Percentiles rank a stretch among this genome's conserved stretches.
These are phyloP conservation scores for Penicillium longicatenatum DNA, from an alignment of 495 filamentous ascomycete species.

Conservation along the genomic window DNA sequence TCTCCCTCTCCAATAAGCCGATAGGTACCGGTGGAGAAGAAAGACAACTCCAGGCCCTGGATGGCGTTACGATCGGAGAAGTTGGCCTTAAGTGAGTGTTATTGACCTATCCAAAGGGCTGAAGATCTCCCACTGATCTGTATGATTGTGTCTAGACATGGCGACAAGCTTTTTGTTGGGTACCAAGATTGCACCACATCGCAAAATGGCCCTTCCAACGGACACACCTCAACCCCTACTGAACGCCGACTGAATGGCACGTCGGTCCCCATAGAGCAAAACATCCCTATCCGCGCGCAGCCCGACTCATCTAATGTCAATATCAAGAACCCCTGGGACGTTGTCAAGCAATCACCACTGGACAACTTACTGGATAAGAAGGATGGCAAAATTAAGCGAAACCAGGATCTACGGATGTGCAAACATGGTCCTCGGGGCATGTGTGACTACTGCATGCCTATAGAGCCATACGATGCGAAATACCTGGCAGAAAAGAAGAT, in stretches of 20 bases:
- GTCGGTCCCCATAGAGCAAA: slow-evolving; percentile 68
- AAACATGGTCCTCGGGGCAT: slow-evolving; percentile 94
- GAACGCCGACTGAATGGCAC: slow-evolving; percentile 70
- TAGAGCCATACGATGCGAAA: slow-evolving; percentile 87
- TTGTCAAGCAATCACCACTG: slow-evolving; percentile 79
- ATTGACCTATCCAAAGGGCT: background rate
- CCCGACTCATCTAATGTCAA: slow-evolving; percentile 56
- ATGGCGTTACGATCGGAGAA: slow-evolving; percentile 64
- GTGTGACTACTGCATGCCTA: slow-evolving; percentile 99
- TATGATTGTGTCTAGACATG: slow-evolving; percentile 66
- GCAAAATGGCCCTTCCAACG: slow-evolving; percentile 52
- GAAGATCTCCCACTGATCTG: background rate
- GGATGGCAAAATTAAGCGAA: slow-evolving; percentile 89
- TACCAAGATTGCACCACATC: slow-evolving; percentile 60
- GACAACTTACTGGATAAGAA: slow-evolving; percentile 84
- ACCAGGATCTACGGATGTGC: slow-evolving; percentile 83
- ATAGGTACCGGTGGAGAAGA: slow-evolving; percentile 72
- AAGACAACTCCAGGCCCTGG: slow-evolving; percentile 66
- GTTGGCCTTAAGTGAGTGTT: slow-evolving; percentile 68
- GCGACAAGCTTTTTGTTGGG: slow-evolving; percentile 83
- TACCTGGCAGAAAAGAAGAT: slow-evolving; percentile 95
- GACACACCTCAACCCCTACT: slow-evolving; percentile 43
- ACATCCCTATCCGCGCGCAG: slow-evolving; percentile 61
- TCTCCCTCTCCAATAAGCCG: slow-evolving; percentile 79
- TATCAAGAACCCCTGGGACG: slow-evolving; percentile 92